Evolutionary conservation across 352 stramenopile genomes (phyloP).

Genomic region (Hyphochytrium catenoides): DNA sequence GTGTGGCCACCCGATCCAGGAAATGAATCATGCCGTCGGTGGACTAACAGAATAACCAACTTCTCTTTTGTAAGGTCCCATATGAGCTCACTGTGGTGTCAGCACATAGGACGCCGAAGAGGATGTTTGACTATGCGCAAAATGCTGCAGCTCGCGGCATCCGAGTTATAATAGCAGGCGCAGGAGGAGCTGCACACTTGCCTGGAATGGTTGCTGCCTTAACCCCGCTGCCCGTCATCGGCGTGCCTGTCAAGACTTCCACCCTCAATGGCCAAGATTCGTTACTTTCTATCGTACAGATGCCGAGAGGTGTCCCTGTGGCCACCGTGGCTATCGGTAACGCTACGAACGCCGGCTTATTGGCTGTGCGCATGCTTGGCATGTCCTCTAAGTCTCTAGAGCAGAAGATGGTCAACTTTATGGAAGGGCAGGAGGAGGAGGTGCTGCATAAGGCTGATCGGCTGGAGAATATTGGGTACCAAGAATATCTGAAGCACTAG

Average conservation of each 20-base stretch:
- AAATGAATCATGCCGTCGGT: too few relatives aligned
- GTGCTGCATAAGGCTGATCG: conserved; percentile 75
- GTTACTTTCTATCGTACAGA: conserved; percentile 96
- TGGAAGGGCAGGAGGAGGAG: conserved; percentile 66
- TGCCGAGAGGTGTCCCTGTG: conserved; percentile 90
- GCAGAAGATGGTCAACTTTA: conserved; percentile 71
- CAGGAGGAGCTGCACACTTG: conserved; percentile 88
- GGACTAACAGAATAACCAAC: too few relatives aligned
- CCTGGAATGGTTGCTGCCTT: conserved; percentile 77
- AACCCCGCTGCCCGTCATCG: conserved; percentile 69
- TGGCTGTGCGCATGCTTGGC: conserved; percentile 86
- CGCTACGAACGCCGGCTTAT: conserved; percentile 86
- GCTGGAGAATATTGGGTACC: conserved; percentile 62
- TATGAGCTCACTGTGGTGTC: conserved; percentile 96
- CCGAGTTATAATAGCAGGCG: conserved; percentile 79
- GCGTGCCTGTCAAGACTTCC: conserved; percentile 91
- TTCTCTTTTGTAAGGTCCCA: too few relatives aligned
- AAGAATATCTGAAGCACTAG: conserved; percentile 70
- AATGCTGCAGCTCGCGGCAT: conserved; percentile 61
- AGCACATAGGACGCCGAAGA: conserved; percentile 87
- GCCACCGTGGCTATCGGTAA: conserved; percentile 96
- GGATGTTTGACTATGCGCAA: conserved; percentile 87
- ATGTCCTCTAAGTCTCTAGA: conserved; percentile 34
- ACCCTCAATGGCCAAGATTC: conserved; percentile 92
- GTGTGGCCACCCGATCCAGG: too few relatives aligned